Base-by-base conservation (phyloP, 345 rosid genomes). In the Kernera saxatilis region DNA sequence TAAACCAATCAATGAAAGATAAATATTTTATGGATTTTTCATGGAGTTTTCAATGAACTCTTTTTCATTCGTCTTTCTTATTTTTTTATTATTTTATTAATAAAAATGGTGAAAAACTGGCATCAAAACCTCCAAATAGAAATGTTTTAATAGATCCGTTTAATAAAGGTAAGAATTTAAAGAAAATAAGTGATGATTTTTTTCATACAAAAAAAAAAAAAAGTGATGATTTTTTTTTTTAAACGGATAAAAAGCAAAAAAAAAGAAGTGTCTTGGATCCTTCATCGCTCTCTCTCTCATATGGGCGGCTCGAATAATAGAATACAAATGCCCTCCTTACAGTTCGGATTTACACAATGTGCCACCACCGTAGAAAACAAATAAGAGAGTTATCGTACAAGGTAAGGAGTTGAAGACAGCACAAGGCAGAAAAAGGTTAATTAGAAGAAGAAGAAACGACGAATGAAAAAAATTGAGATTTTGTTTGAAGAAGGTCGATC, bases 251-350 rank as follows among this genome's bases (percentile, higher is more conserved):
- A 41, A 32, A 52, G 19, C 15, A 60, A 29, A 11, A 35, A 8
- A 9, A 3, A 3, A 14, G 76, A 82, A 83, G 70, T 51, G 83
- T 84, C 84, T 84, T 75, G 92, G 89, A 84, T 89, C 83, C 89
- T 85, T 85, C 86, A 73, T 65, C 18, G 62, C 75, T 78, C 11
- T 18, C 37, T 43, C 64, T 54, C 58, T 46, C 79, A 80, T 76
- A 59, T 69, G 85, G 91, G 63, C 88, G 84, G 87, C 80, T 70
- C 49, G 58, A 65, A 70, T 61, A 53, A 18, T 2, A 52, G 23
- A 1, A 57, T 4, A 49, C 3, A 71, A 76, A 64, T 5, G 12
- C 76, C 88, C 85, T 71, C 50, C 0, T 17, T 27, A 48, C 62
- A 73, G 37, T 57, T 61, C 22, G 27, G 71, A 87, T 84, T 89